Evolutionary conservation across 768 basidiomycete species (phyloP), one percentile per base, ranked within the genome.

Genomic region (Macrolepiota albuminosa): DNA sequence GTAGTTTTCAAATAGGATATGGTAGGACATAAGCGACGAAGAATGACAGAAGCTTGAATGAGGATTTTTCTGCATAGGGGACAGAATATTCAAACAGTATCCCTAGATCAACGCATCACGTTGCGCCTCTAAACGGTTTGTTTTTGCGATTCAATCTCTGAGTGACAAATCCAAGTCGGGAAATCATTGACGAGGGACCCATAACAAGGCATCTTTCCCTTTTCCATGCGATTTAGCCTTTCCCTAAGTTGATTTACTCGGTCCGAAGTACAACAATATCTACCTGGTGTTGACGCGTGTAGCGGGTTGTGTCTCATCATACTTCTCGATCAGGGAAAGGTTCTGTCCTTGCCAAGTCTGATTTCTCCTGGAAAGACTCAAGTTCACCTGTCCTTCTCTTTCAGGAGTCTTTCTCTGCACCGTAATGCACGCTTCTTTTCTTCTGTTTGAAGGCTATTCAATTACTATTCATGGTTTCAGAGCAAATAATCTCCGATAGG

Each of bases 391-490:
- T 63, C 65, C 60, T 66, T 73, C 52, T 67, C 65, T 37, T 64
- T 62, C 42, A 70, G 62, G 31, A 67, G 53, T 47, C 57, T 57
- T 37, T 64, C 70, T 45, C 61, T 64, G 58, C 64, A 65, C 37
- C 74, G 68, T 55, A 58, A 61, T 10, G 62, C 63, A 13, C 70
- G 70, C 39, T 60, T 66, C 6, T 72, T 69, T 11, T 65, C 64
- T 45, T 66, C 66, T 34, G 64, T 56, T 29, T 64, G 68, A 26
- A 71, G 66, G 10, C 62, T 61, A 37, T 62, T 63, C 45, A 71
- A 53, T 26, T 64, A 56, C 73, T 73, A 55, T 58, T 40, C n/a
- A 49, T 57, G 46, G 5, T 8, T 31, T 40, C 37, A 48, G 51
- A 51, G 42, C 33, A 34, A 26, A 42, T 11, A n/a, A 46, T 40